phyloP scores from a whole-genome alignment of 345 rosid species.

The Adansonia digitata region DNA sequence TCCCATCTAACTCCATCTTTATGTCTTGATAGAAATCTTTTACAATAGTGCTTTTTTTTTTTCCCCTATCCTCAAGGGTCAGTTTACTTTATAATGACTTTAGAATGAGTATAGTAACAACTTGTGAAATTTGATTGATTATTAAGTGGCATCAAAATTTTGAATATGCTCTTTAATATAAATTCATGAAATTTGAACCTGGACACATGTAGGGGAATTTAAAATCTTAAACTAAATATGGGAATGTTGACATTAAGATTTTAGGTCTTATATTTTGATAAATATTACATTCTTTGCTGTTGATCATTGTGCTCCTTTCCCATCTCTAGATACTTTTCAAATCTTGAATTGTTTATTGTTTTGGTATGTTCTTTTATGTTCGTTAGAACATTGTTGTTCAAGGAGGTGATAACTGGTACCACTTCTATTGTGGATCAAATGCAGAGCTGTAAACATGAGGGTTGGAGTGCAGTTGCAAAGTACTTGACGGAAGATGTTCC shows the following conservation, averaged over 20 bases:
- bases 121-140: background rate
- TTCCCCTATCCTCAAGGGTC: background rate
- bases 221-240: background rate
- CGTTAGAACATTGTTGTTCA: background rate
- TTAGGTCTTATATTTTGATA: background rate
- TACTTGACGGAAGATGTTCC: constrained; percentile 77
- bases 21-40: background rate
- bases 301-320: background rate
- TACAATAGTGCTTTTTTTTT: background rate
- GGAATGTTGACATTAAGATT: background rate
- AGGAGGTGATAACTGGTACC: background rate
- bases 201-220: background rate
- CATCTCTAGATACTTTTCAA: background rate
- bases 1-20: background rate
- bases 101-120: background rate
- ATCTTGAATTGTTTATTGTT: background rate
- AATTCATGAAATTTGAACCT: background rate
- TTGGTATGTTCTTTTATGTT: background rate
- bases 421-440: background rate
- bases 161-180: background rate
- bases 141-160: background rate
- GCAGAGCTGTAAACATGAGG: constrained; percentile 75
- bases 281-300: background rate
- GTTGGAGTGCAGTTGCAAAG: constrained; percentile 63
- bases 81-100: background rate